Base-by-base conservation (phyloP, 2,329 filamentous ascomycete genomes). In the Capronia epimyces region DNA sequence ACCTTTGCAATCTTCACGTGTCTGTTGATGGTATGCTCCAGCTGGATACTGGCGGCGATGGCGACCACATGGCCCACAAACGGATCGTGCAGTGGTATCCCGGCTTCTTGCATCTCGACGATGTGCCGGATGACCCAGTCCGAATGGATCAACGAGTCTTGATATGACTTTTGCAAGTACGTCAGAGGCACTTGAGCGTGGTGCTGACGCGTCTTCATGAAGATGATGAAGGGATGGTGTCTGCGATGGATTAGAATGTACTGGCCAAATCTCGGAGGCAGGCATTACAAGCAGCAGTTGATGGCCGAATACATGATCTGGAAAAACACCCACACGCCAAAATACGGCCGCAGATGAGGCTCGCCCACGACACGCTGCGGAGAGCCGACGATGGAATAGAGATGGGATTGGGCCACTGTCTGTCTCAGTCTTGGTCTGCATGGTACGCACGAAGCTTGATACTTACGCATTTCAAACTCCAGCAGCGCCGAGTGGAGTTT, bases 131-230 rank as follows among this genome's bases (percentile, higher is more conserved):
- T 60, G 25, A 64, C 62, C 63, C 63, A 64, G 21, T 59, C 39
- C 8, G 63, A 63, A 31, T 64, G 62, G 8, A 64, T 57, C 3
- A 64, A 50, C 6, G 61, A 64, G 2, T 57, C 62, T 40, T 64
- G 61, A 37, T 62, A 61, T 0, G 62, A 64, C 42, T 64, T 64
- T 46, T 64, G 63, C 18, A 64, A 29, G 29, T 62, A 63, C 1
- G 63, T 63, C 7, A 60, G 56, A 0, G 62, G 60, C 1, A 64
- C 40, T 20, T 63, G 62, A 2, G 54, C 58, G 6, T 48, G 56
- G 42, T 61, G 55, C 3, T 61, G 54, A 6, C 62, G 60, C 10
- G 64, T 57, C 39, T 64, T 64, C 40, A 58, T 56, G 61, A 63
- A 63, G 1, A 58, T 59, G 8, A 64, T 57, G 22, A 64, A 64